phyloP scores from a whole-genome alignment of 257 asterid species.

The Rauvolfia tetraphylla region DNA sequence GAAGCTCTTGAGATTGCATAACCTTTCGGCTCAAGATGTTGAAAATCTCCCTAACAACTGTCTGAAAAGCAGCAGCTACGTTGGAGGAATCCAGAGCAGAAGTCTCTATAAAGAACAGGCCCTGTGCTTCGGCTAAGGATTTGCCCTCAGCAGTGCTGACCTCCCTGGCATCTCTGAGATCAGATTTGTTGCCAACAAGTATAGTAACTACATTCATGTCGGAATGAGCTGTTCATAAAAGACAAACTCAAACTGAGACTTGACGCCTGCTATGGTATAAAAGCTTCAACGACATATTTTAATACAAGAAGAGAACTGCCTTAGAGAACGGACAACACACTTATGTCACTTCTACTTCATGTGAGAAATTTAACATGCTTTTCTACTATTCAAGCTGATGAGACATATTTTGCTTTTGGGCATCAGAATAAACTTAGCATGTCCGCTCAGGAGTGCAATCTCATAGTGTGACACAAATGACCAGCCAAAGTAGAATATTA shows the following conservation, averaged over 20 bases:
- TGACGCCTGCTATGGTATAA: background rate
- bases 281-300: background rate
- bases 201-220: slow-evolving; percentile 96
- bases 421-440: background rate
- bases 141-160: slow-evolving; percentile 86
- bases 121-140: slow-evolving; percentile 74
- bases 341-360: background rate
- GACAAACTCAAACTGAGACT: background rate
- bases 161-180: slow-evolving; percentile 86
- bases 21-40: slow-evolving; percentile 86
- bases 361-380: background rate
- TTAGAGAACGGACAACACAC: background rate
- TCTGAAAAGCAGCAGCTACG: slow-evolving; percentile 69
- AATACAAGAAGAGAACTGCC: background rate
- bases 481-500: background rate
- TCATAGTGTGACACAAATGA: background rate
- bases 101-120: slow-evolving; percentile 86
- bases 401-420: background rate
- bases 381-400: background rate
- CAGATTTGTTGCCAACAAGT: slow-evolving; percentile 90
- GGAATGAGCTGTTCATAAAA: slow-evolving; percentile 68
- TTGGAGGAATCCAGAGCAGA: slow-evolving; percentile 94
- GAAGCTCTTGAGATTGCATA: slow-evolving; percentile 89
- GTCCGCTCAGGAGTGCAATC: background rate
- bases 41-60: slow-evolving; percentile 77